Evolutionary conservation across 2,329 filamentous ascomycete genomes (phyloP), one percentile per base, ranked within the genome.

Genomic region (Colletotrichum cordylinicola): DNA sequence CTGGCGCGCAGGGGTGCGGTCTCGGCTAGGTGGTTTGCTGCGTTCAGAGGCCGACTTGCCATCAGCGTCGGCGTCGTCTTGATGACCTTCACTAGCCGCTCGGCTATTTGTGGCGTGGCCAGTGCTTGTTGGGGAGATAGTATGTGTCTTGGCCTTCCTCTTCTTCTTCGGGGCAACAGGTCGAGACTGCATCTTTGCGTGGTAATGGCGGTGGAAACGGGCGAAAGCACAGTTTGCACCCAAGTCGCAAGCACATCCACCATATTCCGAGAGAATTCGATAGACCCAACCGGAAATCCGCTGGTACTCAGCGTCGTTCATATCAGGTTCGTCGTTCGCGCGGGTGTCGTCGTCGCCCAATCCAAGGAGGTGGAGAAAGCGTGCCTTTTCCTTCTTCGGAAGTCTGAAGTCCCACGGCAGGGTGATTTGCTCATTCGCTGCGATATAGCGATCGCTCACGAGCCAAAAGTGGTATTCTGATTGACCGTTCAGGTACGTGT

Each of bases 391-490:
- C 77, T 86, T 90, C 82, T 88, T 93, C 79, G 87, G 91, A 78
- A 90, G 90, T 78, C 84, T 91, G 85, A 89, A 96, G 81, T 92
- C 95, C 95, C 88, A 95, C 69, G 87, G 91, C 79, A 89, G 90
- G 31, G 88, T 95, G 80, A 91, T 91, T 80, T 92, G 91, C 80
- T 93, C 91, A 55, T 89, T 88, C 2, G 92, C 87, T 18, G 89
- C 85, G 72, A 98, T 96, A 48, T 93, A 90, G 69, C 94, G 91
- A 79, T 95, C 95, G 80, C 95, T 96, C 75, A 98, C 92, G 78
- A 98, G 93, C 91, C 96, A 98, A 83, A 98, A 98, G 82, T 97
- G 95, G 81, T 96, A 98, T 78, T 96, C 93, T 2, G 92, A 93
- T 5, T 91, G 90, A 62, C 92, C 93, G 2, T 95, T 95, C 64